Evolutionary conservation across 2,329 filamentous ascomycete species (phyloP), one percentile per base, ranked within the genome.

Genomic region (Nothophoma quercina): DNA sequence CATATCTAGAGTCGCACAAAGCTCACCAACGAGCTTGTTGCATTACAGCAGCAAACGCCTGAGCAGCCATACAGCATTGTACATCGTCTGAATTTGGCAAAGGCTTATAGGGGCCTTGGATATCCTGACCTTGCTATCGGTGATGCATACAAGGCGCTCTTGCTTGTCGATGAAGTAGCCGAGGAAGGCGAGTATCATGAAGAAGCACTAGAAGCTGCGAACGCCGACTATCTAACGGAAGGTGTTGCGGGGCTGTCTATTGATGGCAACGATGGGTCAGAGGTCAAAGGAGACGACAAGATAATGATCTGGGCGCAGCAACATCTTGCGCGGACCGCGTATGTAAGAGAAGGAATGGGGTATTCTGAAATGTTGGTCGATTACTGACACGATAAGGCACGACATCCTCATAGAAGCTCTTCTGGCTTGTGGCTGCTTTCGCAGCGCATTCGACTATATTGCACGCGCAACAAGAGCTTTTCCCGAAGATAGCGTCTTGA

Each of bases 121-220:
- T 98, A 96, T 73, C 91, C 91, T 0, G 95, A 99, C 72, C 84
- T 99, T 30, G 92, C 92, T 5, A 88, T 88, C 9, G 91, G 91
- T 26, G 93, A 97, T 78, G 91, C 91, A 5, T 98, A 98, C 72
- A 88, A 89, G 48, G 92, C 93, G 1, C 81, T 98, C n/a, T 83
- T 96, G 4, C 79, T 99, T 38, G 84, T 89, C 13, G 93, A 98
- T 68, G 91, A 95, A 60, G 83, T 91, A 28, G 75, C 82, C 58
- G 88, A 95, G 48, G 89, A 93, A 56, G 84, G 85, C 30, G 93
- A 97, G 73, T 96, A 92, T 66, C 88, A 95, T 69, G 86, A 91
- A 13, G 78, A 84, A 62, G 87, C 88, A 7, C 61, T 81, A 6
- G 82, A 84, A 43, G 78, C 82, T 8, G 73, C 88, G 39, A 68